Conservation (phyloP, 306 rosid genomes). For the Echinosophora koreensis region DNA sequence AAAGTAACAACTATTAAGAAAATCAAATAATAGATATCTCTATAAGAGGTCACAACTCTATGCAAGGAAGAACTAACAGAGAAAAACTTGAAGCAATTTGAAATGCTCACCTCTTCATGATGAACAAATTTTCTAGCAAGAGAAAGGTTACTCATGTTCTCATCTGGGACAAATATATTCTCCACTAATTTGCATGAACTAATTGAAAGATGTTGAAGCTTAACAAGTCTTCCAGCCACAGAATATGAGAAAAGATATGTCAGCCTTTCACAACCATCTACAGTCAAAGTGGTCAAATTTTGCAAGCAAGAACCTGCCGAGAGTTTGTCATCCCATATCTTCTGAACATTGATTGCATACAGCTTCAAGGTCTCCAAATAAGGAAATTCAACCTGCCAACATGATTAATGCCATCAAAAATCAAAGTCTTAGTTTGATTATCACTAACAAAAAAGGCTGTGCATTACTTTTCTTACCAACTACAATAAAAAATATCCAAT, state of each 20-base stretch:
- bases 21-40: background rate
- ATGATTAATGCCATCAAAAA: background rate
- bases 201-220: conserved; percentile 48
- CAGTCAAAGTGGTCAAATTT: conserved; percentile 44
- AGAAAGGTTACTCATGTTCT: background rate
- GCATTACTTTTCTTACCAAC: background rate
- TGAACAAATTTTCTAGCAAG: conserved; percentile 4
- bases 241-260: conserved; percentile 35
- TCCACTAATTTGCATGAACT: conserved; percentile 46
- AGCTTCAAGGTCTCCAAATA: conserved; percentile 47
- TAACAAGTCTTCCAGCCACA: conserved; percentile 44
- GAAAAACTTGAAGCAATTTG: conserved; percentile 17
- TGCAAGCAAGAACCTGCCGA: conserved; percentile 32
- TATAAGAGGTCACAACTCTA: background rate
- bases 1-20: conserved; percentile 1
- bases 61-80: conserved; percentile 2
- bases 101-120: conserved; percentile 46
- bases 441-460: background rate
- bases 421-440: background rate
- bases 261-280: conserved; percentile 51
- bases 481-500: background rate
- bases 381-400: conserved; percentile 53
- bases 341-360: conserved; percentile 38
- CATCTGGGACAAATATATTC: conserved; percentile 34
- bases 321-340: conserved; percentile 50